Percentiles rank a stretch among this genome's conserved stretches.
These are phyloP conservation scores for Marasmius sp. DNA, from an alignment of 1,284 basidiomycete genomes.

Conservation along the genomic window DNA sequence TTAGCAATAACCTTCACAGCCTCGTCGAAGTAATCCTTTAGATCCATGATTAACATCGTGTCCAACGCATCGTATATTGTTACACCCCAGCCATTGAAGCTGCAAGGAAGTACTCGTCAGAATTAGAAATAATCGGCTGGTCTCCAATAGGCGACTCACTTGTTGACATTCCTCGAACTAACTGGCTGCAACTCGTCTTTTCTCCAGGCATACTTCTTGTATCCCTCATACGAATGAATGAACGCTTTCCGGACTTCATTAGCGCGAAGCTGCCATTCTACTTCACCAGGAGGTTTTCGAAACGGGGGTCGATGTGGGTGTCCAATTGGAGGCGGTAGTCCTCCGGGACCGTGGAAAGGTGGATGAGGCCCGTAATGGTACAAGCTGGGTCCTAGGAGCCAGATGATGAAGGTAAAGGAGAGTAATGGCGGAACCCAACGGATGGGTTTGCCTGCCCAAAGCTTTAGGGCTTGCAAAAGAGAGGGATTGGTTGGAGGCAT, in stretches of 20 bases:
- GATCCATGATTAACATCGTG: conserved; percentile 63
- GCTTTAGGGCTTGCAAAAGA: conserved; percentile 2
- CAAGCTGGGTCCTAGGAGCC: conserved; percentile 6
- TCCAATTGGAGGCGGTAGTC: conserved; percentile 5
- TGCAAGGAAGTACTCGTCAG: neutral
- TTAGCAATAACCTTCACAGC: conserved; percentile 7
- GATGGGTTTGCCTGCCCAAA: conserved; percentile 7
- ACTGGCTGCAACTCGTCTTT: conserved; percentile 65
- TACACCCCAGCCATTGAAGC: conserved; percentile 15
- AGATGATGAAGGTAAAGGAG: conserved; percentile 3
- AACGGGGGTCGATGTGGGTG: conserved; percentile 13
- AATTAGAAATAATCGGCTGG: neutral
- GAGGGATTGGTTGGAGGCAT: neutral
- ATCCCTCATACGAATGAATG: conserved; percentile 62
- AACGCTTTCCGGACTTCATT: conserved; percentile 59
- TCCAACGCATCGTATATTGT: conserved; percentile 42
- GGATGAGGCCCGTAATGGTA: neutral
- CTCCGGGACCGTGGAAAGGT: neutral
- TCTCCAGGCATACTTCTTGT: conserved; percentile 54
- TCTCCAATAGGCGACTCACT: conserved; percentile 37
- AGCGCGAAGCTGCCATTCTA: conserved; percentile 52
- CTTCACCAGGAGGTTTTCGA: neutral
- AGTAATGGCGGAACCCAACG: conserved; percentile 12
- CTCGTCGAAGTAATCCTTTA: conserved; percentile 14
- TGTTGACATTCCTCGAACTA: conserved; percentile 44